phyloP scores from a whole-genome alignment of 2,329 filamentous ascomycete species.

The Curvularia sp. region DNA sequence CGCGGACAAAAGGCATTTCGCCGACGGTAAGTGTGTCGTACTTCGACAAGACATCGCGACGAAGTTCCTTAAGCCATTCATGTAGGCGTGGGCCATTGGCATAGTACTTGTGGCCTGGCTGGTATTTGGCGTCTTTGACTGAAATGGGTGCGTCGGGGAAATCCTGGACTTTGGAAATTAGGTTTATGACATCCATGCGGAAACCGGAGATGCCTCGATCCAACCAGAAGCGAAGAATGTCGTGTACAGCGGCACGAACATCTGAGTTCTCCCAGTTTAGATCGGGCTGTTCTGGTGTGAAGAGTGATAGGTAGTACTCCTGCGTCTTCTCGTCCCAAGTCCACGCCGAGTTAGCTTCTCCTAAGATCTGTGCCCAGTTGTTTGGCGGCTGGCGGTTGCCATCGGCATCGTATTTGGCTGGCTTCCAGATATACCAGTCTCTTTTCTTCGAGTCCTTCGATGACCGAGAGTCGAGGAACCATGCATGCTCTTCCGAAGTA shows the following conservation, averaged over 20 bases:
- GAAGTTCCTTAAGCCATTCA: slow-evolving; percentile 72
- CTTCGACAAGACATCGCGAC: slow-evolving; percentile 61
- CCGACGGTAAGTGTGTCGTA: slow-evolving; percentile 71
- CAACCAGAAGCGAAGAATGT: slow-evolving; percentile 80
- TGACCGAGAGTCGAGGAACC: slow-evolving; percentile 64
- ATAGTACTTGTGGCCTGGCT: slow-evolving; percentile 60
- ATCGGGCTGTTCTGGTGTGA: slow-evolving; percentile 78
- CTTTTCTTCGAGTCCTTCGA: slow-evolving; percentile 57
- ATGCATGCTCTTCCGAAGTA: slow-evolving; percentile 56
- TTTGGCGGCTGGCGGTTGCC: slow-evolving; percentile 74
- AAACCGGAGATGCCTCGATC: slow-evolving; percentile 67
- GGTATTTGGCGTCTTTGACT: slow-evolving; percentile 48
- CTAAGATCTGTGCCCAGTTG: slow-evolving; percentile 71
- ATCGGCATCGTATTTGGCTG: slow-evolving; percentile 55
- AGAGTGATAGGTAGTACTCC: slow-evolving; percentile 80
- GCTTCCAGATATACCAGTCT: slow-evolving; percentile 64
- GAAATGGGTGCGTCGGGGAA: slow-evolving; percentile 39
- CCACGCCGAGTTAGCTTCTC: slow-evolving; percentile 65
- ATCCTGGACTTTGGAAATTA: slow-evolving; percentile 45
- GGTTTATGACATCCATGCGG: slow-evolving; percentile 51
- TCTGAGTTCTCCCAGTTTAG: slow-evolving; percentile 80
- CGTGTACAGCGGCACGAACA: slow-evolving; percentile 72
- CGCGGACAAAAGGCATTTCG: slow-evolving; percentile 65
- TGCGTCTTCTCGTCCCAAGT: slow-evolving; percentile 72
- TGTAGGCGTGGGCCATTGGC: slow-evolving; percentile 73